Base-by-base conservation (phyloP, 2,329 filamentous ascomycete species). In the Aspergillus bombycis region DNA sequence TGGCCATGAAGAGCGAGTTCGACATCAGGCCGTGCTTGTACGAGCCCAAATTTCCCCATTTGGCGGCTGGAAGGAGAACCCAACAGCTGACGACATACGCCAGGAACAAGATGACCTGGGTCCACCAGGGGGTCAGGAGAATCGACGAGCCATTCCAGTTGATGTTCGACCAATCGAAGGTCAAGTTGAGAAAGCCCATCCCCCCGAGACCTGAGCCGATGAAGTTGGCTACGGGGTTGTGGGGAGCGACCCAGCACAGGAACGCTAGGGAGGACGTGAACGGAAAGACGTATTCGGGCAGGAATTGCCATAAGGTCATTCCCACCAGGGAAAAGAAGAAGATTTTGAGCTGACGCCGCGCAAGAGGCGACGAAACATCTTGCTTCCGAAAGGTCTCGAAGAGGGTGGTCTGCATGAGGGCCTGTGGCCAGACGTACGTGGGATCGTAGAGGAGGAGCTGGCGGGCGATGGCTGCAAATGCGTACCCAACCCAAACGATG, bases 211-310 rank as follows among this genome's bases (percentile, higher is more conserved):
- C 86, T 5, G 83, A 82, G 1, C 86, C 86, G 21, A 89, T 76
- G 67, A 88, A 89, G 68, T 88, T 89, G 64, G 85, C 86, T 0
- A 83, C 79, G 2, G 80, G 73, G 67, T 87, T 88, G 19, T 80
- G 79, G 1, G 86, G 86, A 2, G 86, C 86, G 2, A 89, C 85
- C 86, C 86, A 89, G 75, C 87, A 89, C 6, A 89, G 79, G 57
- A 88, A 87, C 2, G 86, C 85, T 9, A 89, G 77, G 0, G 86
- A 88, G 9, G 82, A 84, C 1, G 87, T 78, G 71, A 89, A 84
- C 0, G 86, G 86, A 62, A 88, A 88, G 1, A 84, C 80, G 58
- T 82, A 89, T 70, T 89, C 86, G 0, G 86, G 86, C 0, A 89
- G 74, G 64, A 89, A 88, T 62, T 89, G 86, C 86, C 87, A 89